A percentile compares a stretch with the other conserved stretches of the same genome.
phyloP scores from a whole-genome alignment of 768 basidiomycete genomes.

The Podaxis carcinomalis region DNA sequence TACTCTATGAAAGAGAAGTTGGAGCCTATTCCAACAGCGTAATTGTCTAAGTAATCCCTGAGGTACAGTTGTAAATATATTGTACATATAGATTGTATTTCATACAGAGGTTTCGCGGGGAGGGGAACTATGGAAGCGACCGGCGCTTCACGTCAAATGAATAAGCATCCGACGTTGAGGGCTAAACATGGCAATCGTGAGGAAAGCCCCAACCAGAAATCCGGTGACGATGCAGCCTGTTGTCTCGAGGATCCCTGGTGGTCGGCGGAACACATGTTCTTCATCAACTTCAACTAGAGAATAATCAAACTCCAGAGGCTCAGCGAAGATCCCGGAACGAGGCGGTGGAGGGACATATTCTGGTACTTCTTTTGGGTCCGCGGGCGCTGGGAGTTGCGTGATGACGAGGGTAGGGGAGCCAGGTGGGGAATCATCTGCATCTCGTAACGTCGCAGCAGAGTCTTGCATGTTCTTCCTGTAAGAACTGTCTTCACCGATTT shows the following conservation, averaged over 20 bases:
- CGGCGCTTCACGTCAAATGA: constrained; percentile 19
- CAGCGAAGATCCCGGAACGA: constrained; percentile 10
- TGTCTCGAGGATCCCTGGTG: constrained; percentile 26
- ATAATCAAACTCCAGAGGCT: constrained; percentile 8
- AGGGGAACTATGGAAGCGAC: not conserved
- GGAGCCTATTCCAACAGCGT: not conserved
- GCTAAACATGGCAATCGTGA: constrained; percentile 27
- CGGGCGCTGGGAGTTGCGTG: not conserved
- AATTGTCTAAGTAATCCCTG: not conserved
- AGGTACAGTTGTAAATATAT: not conserved
- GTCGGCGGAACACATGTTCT: constrained; percentile 9
- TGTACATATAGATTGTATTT: not conserved
- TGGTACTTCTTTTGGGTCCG: not conserved
- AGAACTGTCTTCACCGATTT: constrained; percentile 6
- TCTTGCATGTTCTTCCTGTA: constrained; percentile 4
- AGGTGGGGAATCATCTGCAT: not conserved
- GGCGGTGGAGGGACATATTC: constrained; percentile 13
- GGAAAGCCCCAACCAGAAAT: constrained; percentile 40
- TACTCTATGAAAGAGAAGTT: not conserved
- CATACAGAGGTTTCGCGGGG: not conserved
- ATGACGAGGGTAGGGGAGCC: constrained; percentile 6
- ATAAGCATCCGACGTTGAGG: constrained; percentile 30
- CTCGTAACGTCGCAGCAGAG: not conserved
- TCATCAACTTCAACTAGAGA: constrained; percentile 11
- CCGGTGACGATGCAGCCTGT: constrained; percentile 43